Conservation (phyloP, 1,139 yeast genomes). For the Geotrichum phurueaensis region DNA sequence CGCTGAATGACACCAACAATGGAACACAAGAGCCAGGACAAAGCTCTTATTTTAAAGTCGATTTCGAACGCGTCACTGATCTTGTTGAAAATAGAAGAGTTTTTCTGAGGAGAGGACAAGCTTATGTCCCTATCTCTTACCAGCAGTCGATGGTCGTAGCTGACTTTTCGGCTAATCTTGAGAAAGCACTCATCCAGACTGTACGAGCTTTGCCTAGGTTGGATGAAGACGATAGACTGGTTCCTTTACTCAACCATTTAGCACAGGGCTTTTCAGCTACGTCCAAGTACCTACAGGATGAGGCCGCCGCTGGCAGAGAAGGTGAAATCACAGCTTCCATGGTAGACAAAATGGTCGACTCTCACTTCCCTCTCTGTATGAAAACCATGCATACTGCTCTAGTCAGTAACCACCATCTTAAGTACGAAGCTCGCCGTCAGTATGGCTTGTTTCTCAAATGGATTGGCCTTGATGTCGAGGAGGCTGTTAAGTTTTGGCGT, state of each 20-base stretch:
- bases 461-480: slow-evolving; percentile 80
- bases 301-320: slow-evolving; percentile 15
- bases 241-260: slow-evolving; percentile 75
- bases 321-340: slow-evolving; percentile 58
- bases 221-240: slow-evolving; percentile 85
- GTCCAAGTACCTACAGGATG: slow-evolving; percentile 21
- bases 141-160: slow-evolving; percentile 62
- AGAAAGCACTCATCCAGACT: slow-evolving; percentile 54
- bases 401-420: slow-evolving; percentile 60
- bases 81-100: slow-evolving; percentile 67
- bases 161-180: slow-evolving; percentile 58
- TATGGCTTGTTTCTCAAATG: slow-evolving; percentile 80
- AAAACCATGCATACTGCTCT: slow-evolving; percentile 59
- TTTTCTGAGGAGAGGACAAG: slow-evolving; percentile 60
- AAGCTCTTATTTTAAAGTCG: slow-evolving; percentile 53
- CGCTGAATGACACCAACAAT: slow-evolving; percentile 23
- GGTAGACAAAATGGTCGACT: slow-evolving; percentile 49
- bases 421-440: slow-evolving; percentile 80
- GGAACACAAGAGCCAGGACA: not conserved
- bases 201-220: slow-evolving; percentile 75
- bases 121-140: slow-evolving; percentile 77
- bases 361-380: slow-evolving; percentile 83
- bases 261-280: slow-evolving; percentile 55
- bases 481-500: slow-evolving; percentile 82
- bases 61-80: slow-evolving; percentile 78